Conservation (phyloP, 371 early-diverging fungal genomes). For the Gilbertella persicaria region DNA sequence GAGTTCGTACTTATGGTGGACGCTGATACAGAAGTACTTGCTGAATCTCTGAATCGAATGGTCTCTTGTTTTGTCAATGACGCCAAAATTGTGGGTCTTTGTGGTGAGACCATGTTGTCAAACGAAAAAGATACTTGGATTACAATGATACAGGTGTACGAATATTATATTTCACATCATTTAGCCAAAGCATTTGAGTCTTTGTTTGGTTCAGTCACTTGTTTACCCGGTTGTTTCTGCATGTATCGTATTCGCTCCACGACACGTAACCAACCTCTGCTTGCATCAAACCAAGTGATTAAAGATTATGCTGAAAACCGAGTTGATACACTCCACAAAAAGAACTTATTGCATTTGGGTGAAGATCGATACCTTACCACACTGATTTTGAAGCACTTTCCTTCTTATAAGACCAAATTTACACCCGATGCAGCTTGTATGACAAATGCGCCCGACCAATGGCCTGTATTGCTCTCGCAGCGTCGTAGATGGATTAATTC, state of each 20-base stretch:
- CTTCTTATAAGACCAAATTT: constrained; percentile 93
- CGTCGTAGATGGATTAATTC: constrained; percentile 98
- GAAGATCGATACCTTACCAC: constrained; percentile 99
- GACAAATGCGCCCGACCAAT: constrained; percentile 95
- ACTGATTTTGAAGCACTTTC: constrained; percentile 95
- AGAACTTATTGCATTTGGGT: constrained; percentile 97
- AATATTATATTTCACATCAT: constrained; percentile 91
- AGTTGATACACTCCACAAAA: constrained; percentile 98
- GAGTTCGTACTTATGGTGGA: constrained; percentile 71
- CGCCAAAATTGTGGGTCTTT: constrained; percentile 80
- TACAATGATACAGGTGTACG: constrained; percentile 91
- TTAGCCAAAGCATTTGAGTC: constrained; percentile 86
- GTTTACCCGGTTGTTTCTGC: constrained; percentile 90
- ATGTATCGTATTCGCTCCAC: constrained; percentile 90
- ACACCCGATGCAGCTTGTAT: constrained; percentile 92
- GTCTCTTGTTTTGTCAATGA: constrained; percentile 83
- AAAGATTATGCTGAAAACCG: constrained; percentile 93
- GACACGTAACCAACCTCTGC: constrained; percentile 82
- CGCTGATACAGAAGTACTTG: constrained; percentile 72
- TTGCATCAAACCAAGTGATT: constrained; percentile 90
- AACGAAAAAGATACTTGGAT: constrained; percentile 92
- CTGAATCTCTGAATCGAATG: constrained; percentile 68
- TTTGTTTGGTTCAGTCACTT: constrained; percentile 88
- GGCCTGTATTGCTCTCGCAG: constrained; percentile 92
- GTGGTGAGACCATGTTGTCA: constrained; percentile 82